Percentiles rank a stretch among this genome's conserved stretches.
These are phyloP conservation scores for Lepidium didymum DNA, from an alignment of 345 rosid species.

Conservation along the genomic window DNA sequence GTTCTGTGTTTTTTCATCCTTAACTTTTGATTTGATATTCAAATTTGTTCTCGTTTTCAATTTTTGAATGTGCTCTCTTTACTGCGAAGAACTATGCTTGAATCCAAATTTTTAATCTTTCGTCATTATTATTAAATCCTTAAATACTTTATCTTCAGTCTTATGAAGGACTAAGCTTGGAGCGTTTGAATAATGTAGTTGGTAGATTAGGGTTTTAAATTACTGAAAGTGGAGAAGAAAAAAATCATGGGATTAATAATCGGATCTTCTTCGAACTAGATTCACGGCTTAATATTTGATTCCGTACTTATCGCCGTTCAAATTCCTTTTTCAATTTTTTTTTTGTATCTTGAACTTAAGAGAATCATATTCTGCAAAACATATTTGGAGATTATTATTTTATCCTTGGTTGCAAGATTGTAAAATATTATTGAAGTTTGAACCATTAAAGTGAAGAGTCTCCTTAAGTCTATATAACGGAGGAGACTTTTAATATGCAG, in stretches of 20 bases:
- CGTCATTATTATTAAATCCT: not conserved
- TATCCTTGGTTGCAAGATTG: not conserved
- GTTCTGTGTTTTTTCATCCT: not conserved
- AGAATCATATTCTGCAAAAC: constrained; percentile 10
- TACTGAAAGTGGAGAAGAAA: not conserved
- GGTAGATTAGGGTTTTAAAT: constrained; percentile 3
- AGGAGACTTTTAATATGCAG: constrained; percentile 2
- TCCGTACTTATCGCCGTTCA: constrained; percentile 9
- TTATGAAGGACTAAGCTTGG: not conserved
- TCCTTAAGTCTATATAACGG: not conserved
- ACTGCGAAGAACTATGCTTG: constrained; percentile 3
- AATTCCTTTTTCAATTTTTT: not conserved
- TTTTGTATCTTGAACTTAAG: not conserved
- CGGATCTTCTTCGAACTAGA: constrained; percentile 5
- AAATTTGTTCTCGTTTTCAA: not conserved
- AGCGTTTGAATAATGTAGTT: constrained; percentile 3
- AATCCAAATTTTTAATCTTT: not conserved
- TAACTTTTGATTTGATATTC: not conserved
- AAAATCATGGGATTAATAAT: not conserved
- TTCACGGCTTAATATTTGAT: constrained; percentile 19
- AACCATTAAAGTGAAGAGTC: constrained; percentile 1
- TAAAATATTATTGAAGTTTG: not conserved
- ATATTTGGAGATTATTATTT: not conserved
- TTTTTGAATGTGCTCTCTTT: constrained; percentile 1
- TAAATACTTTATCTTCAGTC: not conserved